A percentile compares a stretch with the other conserved stretches of the same genome.
These are phyloP conservation scores for Lindgomyces ingoldianus DNA, from an alignment of 495 filamentous ascomycete species.

Conservation along the genomic window DNA sequence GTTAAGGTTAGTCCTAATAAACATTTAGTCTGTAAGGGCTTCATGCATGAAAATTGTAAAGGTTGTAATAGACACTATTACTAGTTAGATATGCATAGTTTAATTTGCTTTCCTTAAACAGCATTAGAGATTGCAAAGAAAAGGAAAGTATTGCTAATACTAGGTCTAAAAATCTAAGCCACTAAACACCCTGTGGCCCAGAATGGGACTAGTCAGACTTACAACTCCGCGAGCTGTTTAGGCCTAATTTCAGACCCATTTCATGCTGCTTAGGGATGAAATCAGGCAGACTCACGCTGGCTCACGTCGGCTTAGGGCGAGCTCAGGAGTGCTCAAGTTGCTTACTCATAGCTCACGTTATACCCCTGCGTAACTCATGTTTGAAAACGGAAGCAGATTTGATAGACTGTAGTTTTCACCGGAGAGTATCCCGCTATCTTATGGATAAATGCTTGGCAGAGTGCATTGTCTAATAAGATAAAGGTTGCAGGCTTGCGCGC, in stretches of 20 bases:
- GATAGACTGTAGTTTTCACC: too few relatives aligned
- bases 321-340: too few relatives aligned
- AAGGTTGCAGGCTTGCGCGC: too few relatives aligned
- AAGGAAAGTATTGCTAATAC: slow-evolving; percentile 24
- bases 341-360: too few relatives aligned
- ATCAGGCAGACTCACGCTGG: slow-evolving; percentile 5
- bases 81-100: slow-evolving; percentile 15
- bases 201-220: slow-evolving; percentile 27
- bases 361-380: too few relatives aligned
- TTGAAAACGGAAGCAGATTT: too few relatives aligned
- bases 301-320: not conserved
- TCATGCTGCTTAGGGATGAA: slow-evolving; percentile 37
- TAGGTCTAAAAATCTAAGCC: too few relatives aligned
- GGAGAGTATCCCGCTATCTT: too few relatives aligned
- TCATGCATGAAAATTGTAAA: slow-evolving; percentile 22
- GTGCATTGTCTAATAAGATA: too few relatives aligned
- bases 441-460: too few relatives aligned
- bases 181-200: slow-evolving; percentile 12
- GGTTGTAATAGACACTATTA: slow-evolving; percentile 11
- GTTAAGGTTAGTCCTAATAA: too few relatives aligned
- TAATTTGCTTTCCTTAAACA: slow-evolving; percentile 13
- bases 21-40: too few relatives aligned
- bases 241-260: slow-evolving; percentile 38
- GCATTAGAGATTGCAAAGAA: slow-evolving; percentile 21
- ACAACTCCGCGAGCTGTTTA: slow-evolving; percentile 34